Evolutionary conservation across 2,329 filamentous ascomycete species (phyloP), one percentile per base, ranked within the genome.

Genomic region (Parastagonospora avenae): DNA sequence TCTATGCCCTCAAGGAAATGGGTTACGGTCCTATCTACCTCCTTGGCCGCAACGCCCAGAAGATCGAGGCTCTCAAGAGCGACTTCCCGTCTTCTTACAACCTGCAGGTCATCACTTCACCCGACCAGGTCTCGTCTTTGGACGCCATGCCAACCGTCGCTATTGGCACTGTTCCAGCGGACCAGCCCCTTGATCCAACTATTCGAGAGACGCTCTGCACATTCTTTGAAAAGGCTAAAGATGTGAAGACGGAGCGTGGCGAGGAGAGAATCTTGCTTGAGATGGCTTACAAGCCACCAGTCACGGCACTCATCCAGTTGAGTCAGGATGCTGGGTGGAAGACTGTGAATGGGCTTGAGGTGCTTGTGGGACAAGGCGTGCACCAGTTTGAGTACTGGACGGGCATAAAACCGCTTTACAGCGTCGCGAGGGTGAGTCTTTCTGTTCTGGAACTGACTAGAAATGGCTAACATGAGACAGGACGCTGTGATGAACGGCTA

Each of bases 351-450:
- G 94, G 94, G 0, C 75, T 97, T 33, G 94, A 99, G 74, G 92
- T 94, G 28, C 80, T 99, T 48, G 86, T 92, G 54, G 91, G 90
- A 4, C 94, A 99, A 75, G 94, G 84, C 1, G 77, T 87, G 40
- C 90, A 92, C 76, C 93, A 96, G 86, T 93, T 91, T 74, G 83
- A 91, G 75, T 82, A 88, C 48, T 96, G 92, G 92, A 95, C 90
- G 1, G 90, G 85, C 27, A 92, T 96, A 62, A 83, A 78, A 50
- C 89, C 91, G 8, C 71, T 91, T 38, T 93, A 91, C 73, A 76
- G 79, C 5, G 82, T 89, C 70, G 89, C 89, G 30, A 83, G 88
- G 62, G 81, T 82, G 63, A 75, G 77, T 73, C 9, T 39, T 29
- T 9, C 31, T 14, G 19, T 32, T 28, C 12, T 10, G 1, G 7